Conservation (phyloP, 805 yeast species). For the Pichia eremophila region DNA sequence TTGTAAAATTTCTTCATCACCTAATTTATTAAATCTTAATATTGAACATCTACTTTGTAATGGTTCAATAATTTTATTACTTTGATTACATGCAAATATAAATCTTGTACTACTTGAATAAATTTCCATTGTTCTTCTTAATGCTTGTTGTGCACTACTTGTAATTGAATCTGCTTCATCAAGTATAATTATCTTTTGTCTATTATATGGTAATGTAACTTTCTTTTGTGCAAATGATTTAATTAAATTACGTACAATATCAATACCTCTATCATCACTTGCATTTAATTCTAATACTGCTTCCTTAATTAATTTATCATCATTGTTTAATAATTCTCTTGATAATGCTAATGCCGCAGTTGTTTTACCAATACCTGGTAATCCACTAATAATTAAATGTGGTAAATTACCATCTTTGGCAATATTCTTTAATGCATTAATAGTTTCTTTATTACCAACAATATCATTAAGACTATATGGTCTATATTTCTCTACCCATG, state of each 20-base stretch:
- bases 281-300: slow-evolving; percentile 94
- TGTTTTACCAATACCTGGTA: slow-evolving; percentile 97
- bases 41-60: slow-evolving; percentile 95
- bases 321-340: slow-evolving; percentile 64
- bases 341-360: slow-evolving; percentile 91
- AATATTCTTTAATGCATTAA: slow-evolving; percentile 72
- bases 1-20: slow-evolving; percentile 77
- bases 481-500: slow-evolving; percentile 89
- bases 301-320: slow-evolving; percentile 33
- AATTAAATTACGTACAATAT: slow-evolving; percentile 87
- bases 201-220: slow-evolving; percentile 75
- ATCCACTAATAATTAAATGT: slow-evolving; percentile 87
- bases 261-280: slow-evolving; percentile 95
- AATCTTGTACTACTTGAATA: slow-evolving; percentile 93
- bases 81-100: slow-evolving; percentile 97
- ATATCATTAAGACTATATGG: slow-evolving; percentile 73
- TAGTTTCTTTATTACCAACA: slow-evolving; percentile 89
- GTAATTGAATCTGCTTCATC: slow-evolving; percentile 99
- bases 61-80: slow-evolving; percentile 92
- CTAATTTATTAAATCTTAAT: slow-evolving; percentile 67
- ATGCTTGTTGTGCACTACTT: slow-evolving; percentile 89
- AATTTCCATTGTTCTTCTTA: slow-evolving; percentile 91
- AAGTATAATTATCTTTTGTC: slow-evolving; percentile 85
- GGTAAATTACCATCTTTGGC: slow-evolving; percentile 96
- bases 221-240: slow-evolving; percentile 95